These are phyloP conservation scores for Trichophyton equinum DNA, from an alignment of 2,329 filamentous ascomycete species.

Conservation along the genomic window DNA sequence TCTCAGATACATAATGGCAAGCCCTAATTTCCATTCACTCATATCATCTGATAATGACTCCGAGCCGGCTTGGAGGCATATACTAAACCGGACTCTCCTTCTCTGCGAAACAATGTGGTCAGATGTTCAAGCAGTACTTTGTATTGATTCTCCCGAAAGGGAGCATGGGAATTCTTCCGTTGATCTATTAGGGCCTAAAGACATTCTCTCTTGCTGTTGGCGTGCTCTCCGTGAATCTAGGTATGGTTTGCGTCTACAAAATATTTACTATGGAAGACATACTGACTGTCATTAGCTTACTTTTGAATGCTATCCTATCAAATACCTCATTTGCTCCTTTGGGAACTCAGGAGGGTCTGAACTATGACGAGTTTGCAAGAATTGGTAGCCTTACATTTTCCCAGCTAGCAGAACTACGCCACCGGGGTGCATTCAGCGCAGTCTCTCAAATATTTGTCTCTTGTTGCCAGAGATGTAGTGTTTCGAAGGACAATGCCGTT, in stretches of 20 bases:
- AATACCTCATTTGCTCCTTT: conserved; percentile 40
- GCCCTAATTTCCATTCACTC: conserved; percentile 26
- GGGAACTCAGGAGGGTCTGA: conserved; percentile 35
- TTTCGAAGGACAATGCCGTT: conserved; percentile 37
- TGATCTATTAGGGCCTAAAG: conserved; percentile 64
- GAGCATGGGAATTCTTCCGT: conserved; percentile 53
- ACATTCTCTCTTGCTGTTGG: conserved; percentile 88
- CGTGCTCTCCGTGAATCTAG: conserved; percentile 89
- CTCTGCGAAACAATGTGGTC: conserved; percentile 62
- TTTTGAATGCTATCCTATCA: conserved; percentile 52
- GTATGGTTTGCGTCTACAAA: conserved; percentile 34
- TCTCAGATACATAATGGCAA: conserved; percentile 38
- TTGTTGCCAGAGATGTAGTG: conserved; percentile 58
- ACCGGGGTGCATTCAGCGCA: conserved; percentile 85
- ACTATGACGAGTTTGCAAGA: conserved; percentile 45
- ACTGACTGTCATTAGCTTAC: conserved; percentile 43
- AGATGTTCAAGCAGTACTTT: conserved; percentile 64
- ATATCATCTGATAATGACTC: conserved; percentile 19
- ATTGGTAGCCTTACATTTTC: conserved; percentile 67
- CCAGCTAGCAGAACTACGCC: conserved; percentile 69
- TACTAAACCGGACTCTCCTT: conserved; percentile 41
- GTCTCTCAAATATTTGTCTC: conserved; percentile 76
- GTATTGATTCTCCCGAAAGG: conserved; percentile 89
- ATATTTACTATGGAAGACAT: conserved; percentile 1
- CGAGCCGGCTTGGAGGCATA: conserved; percentile 20